Base-by-base conservation (phyloP, 2,329 filamentous ascomycete species). In the Neonectria neomacrospora region DNA sequence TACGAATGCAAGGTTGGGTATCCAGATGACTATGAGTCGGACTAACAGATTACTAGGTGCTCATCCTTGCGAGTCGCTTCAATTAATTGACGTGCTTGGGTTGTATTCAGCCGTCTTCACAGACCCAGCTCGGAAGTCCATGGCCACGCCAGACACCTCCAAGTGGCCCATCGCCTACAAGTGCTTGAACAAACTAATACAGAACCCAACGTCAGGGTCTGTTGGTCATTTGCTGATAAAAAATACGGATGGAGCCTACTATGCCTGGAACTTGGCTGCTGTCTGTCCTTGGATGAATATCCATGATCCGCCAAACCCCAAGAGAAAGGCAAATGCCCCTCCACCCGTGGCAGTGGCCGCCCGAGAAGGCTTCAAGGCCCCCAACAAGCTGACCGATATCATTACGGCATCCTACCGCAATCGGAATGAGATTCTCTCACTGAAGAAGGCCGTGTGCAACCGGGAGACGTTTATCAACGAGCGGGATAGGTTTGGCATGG, bases 41-140 rank as follows among this genome's bases (percentile, higher is more conserved):
- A 55, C 61, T 67, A 39, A 68, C n/a, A 14, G 9, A 22, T 41
- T 47, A 85, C 23, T 14, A 73, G 89, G 85, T 34, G 84, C 86
- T 11, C 81, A 89, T 70, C 90, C 91, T 8, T 80, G 81, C 53
- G 81, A 82, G 68, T 85, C 91, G 8, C 79, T 94, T n/a, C 77
- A 83, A 26, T 81, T 91, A 12, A 88, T 95, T 44, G 82, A 93
- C 73, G 79, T 84, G 2, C 83, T 94, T 14, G 83, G 84, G 7
- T 83, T 95, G 2, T 94, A 93, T 74, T 81, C 85, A 42, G 88
- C 90, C 3, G 88, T 95, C 56, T 96, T 95, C 74, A 91, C 88
- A 1, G 88, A 93, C 70, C 88, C 91, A 2, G 81, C 82, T 1
- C 79, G 82, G n/a, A 70, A 78, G 16, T 78, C 85, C n/a, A 79